Conservation (phyloP, 1,284 basidiomycete genomes). For the Ceratobasidium sp. region DNA sequence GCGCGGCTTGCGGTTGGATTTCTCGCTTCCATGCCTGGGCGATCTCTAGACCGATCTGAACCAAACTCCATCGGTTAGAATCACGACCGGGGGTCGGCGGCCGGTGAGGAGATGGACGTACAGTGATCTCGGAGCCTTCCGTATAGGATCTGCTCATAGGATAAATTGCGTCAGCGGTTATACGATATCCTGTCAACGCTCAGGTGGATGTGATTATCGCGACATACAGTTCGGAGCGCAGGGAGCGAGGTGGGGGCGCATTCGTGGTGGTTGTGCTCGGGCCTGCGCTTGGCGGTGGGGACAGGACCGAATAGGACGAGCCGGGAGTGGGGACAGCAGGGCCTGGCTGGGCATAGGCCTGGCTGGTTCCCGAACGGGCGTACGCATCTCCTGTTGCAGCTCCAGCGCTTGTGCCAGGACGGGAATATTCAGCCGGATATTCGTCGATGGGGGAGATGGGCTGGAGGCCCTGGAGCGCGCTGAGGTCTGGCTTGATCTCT, state of each 20-base stretch:
- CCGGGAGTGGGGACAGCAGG: background rate
- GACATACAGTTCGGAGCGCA: slow-evolving; percentile 22
- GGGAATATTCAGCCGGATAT: background rate
- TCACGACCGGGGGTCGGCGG: background rate
- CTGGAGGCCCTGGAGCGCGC: background rate
- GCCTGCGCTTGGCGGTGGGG: slow-evolving; percentile 1
- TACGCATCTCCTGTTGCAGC: background rate
- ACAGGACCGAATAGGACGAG: background rate
- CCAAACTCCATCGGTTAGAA: background rate
- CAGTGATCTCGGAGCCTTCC: slow-evolving; percentile 32
- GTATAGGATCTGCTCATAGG: slow-evolving; percentile 29
- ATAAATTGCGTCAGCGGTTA: too few species aligned
- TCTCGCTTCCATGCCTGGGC: slow-evolving; percentile 31
- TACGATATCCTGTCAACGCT: too few species aligned
- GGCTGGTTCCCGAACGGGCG: slow-evolving; percentile 2
- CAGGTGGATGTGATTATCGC: too few species aligned
- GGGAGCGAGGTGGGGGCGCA: background rate
- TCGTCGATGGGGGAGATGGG: background rate
- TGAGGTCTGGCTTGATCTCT: slow-evolving; percentile 24
- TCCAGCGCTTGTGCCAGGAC: background rate
- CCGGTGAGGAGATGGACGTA: background rate
- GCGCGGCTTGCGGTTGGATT: slow-evolving; percentile 21
- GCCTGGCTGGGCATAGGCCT: background rate
- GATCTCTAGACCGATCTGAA: slow-evolving; percentile 29
- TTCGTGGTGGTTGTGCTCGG: background rate